Conservation (phyloP, 2,329 filamentous ascomycete genomes). For the Diplocarpon rosae region DNA sequence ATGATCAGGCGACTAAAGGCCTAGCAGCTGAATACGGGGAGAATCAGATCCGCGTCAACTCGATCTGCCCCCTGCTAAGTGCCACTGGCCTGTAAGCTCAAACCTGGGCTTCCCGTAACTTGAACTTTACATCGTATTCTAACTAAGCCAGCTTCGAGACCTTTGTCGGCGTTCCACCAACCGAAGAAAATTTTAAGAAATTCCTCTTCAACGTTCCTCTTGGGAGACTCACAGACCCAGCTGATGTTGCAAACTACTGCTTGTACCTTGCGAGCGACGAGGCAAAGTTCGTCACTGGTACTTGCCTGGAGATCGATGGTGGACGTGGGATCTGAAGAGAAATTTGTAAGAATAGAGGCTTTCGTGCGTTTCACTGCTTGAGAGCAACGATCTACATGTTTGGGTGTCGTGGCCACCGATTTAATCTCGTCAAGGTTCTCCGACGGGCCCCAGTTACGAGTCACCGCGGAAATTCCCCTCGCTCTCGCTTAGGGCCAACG, state of each 20-base stretch:
- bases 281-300: slow-evolving; percentile 59
- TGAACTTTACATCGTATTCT: slow-evolving; percentile 2
- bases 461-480: too few species aligned
- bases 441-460: too few species aligned
- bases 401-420: too few species aligned
- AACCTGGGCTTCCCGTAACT: not conserved
- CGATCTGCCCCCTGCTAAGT: slow-evolving; percentile 57
- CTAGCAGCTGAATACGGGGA: slow-evolving; percentile 65
- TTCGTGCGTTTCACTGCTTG: too few species aligned
- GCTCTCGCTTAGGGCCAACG: too few species aligned
- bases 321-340: slow-evolving; percentile 30
- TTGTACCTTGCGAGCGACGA: slow-evolving; percentile 63
- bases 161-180: slow-evolving; percentile 52
- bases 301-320: slow-evolving; percentile 57
- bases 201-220: slow-evolving; percentile 45
- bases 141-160: slow-evolving; percentile 21
- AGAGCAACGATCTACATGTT: too few species aligned
- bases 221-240: slow-evolving; percentile 43
- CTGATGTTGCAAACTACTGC: slow-evolving; percentile 60
- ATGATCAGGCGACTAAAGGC: slow-evolving; percentile 43
- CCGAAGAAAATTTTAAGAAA: slow-evolving; percentile 45
- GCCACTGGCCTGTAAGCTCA: slow-evolving; percentile 49
- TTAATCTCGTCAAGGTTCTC: too few species aligned
- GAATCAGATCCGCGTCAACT: slow-evolving; percentile 62
- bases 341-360: too few species aligned